Base-by-base conservation (phyloP, 768 basidiomycete genomes). In the Boletellus emodensis region DNA sequence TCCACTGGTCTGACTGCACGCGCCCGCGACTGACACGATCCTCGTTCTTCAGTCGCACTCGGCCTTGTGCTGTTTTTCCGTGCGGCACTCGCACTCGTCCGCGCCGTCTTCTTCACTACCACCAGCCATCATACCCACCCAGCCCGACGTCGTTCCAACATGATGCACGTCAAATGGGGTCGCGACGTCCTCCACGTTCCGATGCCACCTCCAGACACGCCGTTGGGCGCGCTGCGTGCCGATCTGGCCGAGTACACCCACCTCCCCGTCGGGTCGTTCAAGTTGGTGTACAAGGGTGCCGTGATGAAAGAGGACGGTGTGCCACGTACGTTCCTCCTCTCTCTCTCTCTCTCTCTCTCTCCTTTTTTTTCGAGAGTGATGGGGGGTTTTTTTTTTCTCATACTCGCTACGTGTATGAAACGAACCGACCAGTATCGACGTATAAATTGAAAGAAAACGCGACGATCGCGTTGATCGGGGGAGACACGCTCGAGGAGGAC, bases 261-360 rank as follows among this genome's bases (percentile, higher is more conserved):
- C 47, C 77, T 97, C 12, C 80, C 85, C 0, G 66, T 70, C 26
- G 61, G 77, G 56, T 78, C 80, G 26, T 90, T 96, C 78, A 91
- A 93, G 66, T 79, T 98, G 61, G 83, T 98, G 55, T 85, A 88
- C 71, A 82, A 87, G 40, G 95, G 95, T 35, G 93, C 90, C 2
- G 80, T 96, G 67, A 87, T 97, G 80, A 87, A 85, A 58, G 91
- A 95, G 64, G 84, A 93, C 64, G 64, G 71, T 51, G 78, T 81
- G 8, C 79, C 84, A 40, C 71, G 84, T 87, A 55, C 57, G 72
- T 79, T 60, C 24, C 3, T 6, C 24, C 20, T 44, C 11, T 37
- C 28, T 37, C 18, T 42, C 17, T 37, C 64, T 36, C 51, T 14
- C 42, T 28, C 40, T n/a, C n/a, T n/a, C n/a, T n/a, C n/a, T n/a